Conservation (phyloP, 1,284 basidiomycete species). For the Ganoderma resinaceum region DNA sequence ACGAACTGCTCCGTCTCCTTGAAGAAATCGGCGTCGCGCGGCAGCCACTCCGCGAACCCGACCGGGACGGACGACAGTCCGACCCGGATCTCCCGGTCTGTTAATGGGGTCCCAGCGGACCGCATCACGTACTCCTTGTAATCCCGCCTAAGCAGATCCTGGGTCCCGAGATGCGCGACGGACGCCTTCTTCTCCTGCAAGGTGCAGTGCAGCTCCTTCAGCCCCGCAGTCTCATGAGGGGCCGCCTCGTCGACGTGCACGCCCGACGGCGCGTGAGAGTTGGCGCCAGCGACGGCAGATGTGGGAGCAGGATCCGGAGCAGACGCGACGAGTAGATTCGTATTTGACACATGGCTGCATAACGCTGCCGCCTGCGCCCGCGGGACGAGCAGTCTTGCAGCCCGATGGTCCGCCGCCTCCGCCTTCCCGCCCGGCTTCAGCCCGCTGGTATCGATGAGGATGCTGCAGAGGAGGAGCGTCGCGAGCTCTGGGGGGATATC, state of each 20-base stretch:
- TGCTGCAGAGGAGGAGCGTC: constrained; percentile 79
- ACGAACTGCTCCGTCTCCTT: constrained; percentile 66
- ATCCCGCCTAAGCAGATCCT: constrained; percentile 87
- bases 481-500: constrained; percentile 67
- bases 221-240: constrained; percentile 44
- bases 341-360: not conserved
- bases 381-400: constrained; percentile 45
- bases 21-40: constrained; percentile 51
- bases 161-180: constrained; percentile 71
- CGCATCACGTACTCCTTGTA: constrained; percentile 86
- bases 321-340: not conserved
- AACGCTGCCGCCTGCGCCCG: constrained; percentile 2
- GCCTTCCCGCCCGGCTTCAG: constrained; percentile 84
- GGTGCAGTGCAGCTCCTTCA: constrained; percentile 56
- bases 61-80: constrained; percentile 87
- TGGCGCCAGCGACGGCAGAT: not conserved
- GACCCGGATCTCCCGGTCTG: constrained; percentile 48
- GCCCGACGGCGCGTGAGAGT: not conserved
- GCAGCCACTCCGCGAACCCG: constrained; percentile 61
- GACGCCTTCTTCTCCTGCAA: constrained; percentile 73
- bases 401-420: constrained; percentile 52
- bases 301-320: no score
- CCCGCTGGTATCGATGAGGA: constrained; percentile 86
- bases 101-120: constrained; percentile 47
- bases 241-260: constrained; percentile 3